These are phyloP conservation scores for Loxodes magnus DNA, from an alignment of 73 alveolate species.

Conservation along the genomic window DNA sequence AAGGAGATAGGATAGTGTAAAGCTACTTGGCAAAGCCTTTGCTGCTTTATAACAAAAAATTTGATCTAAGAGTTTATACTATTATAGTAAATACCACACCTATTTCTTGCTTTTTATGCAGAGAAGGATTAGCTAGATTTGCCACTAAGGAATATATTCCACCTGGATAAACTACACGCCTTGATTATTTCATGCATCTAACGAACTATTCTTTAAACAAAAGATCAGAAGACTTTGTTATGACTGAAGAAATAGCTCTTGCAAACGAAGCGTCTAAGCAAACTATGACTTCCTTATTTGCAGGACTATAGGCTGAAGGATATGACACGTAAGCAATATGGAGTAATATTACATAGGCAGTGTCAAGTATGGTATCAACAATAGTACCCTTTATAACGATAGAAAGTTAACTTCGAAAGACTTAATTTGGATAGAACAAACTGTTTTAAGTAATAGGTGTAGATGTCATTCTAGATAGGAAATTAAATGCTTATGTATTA, in stretches of 20 bases:
- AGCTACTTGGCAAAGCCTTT: slow-evolving; percentile 70
- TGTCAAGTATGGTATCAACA: slow-evolving; percentile 12
- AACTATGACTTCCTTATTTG: slow-evolving; percentile 37
- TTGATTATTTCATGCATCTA: slow-evolving; percentile 47
- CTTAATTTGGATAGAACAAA: slow-evolving; percentile 16
- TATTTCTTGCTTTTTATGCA: slow-evolving; percentile 51
- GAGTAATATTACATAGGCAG: slow-evolving; percentile 26
- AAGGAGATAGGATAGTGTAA: slow-evolving; percentile 44
- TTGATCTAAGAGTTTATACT: slow-evolving; percentile 75
- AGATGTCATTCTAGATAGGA: slow-evolving; percentile 66
- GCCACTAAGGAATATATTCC: slow-evolving; percentile 63
- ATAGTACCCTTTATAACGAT: slow-evolving; percentile 19
- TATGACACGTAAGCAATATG: slow-evolving; percentile 29
- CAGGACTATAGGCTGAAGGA: slow-evolving; percentile 24
- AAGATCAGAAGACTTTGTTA: slow-evolving; percentile 30
- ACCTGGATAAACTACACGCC: slow-evolving; percentile 39
- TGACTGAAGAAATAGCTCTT: slow-evolving; percentile 31
- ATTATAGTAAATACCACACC: slow-evolving; percentile 66
- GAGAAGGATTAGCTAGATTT: slow-evolving; percentile 89
- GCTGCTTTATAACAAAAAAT: slow-evolving; percentile 70
- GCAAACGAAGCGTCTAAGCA: slow-evolving; percentile 57
- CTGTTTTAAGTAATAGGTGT: slow-evolving; percentile 68
- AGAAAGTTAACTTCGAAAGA: slow-evolving; percentile 12
- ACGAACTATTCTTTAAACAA: slow-evolving; percentile 66
- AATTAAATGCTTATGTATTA: slow-evolving; percentile 66